Evolutionary conservation across 2,329 filamentous ascomycete genomes (phyloP).

Genomic region (Neonectria hederae): DNA sequence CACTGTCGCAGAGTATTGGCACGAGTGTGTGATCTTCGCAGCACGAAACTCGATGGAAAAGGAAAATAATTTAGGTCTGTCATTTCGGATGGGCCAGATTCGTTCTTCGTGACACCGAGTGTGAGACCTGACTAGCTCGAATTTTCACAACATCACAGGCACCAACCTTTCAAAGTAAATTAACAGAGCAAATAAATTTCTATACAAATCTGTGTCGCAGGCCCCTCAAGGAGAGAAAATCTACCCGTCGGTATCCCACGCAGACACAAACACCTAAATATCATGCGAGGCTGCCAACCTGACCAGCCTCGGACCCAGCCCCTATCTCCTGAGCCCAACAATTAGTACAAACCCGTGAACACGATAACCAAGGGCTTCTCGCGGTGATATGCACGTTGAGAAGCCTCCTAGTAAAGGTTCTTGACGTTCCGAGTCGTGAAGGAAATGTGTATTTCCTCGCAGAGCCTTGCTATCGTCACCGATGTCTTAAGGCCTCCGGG

Average conservation of each 20-base stretch:
- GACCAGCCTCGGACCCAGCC: background rate
- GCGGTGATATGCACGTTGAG: background rate
- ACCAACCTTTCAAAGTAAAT: background rate
- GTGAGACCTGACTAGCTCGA: background rate
- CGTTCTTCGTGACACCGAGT: background rate
- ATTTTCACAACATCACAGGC: background rate
- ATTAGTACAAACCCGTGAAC: slow-evolving; percentile 8
- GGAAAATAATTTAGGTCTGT: background rate
- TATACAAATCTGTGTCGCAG: background rate
- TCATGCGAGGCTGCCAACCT: background rate
- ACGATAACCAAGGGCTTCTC: background rate
- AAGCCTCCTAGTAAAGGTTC: background rate
- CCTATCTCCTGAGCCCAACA: background rate
- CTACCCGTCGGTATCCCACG: background rate
- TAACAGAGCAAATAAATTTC: slow-evolving; percentile 10
- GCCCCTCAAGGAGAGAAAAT: background rate
- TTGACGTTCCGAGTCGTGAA: background rate
- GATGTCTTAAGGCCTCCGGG: background rate
- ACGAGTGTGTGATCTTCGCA: background rate
- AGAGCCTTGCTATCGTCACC: background rate
- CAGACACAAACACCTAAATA: background rate
- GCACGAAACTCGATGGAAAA: background rate
- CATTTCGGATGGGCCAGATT: background rate
- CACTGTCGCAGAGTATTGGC: background rate
- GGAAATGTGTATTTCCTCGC: background rate